These are phyloP conservation scores for Climacium dendroides DNA, from an alignment of 225 moss, liverwort and hornwort genomes.

Conservation along the genomic window DNA sequence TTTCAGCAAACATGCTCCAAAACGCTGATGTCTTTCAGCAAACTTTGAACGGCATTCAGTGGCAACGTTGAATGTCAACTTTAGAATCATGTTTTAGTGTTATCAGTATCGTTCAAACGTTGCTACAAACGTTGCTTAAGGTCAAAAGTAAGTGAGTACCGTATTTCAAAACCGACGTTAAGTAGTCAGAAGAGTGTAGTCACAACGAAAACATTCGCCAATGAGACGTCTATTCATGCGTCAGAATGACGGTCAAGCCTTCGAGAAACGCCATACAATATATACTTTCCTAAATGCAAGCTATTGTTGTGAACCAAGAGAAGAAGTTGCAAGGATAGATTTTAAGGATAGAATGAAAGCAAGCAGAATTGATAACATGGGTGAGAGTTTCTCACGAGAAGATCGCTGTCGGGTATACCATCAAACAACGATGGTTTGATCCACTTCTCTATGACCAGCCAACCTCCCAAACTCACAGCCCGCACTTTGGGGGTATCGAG, in stretches of 20 bases:
- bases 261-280: neutral
- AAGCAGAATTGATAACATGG: neutral
- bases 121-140: neutral
- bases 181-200: neutral
- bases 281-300: neutral
- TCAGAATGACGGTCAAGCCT: neutral
- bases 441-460: constrained; percentile 51
- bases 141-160: neutral
- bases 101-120: neutral
- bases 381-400: constrained; percentile 8
- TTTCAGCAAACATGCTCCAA: neutral
- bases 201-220: neutral
- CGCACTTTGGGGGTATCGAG: constrained; percentile 1
- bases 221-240: neutral
- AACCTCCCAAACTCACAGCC: constrained; percentile 29
- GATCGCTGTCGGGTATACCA: constrained; percentile 21
- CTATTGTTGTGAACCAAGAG: neutral
- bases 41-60: neutral
- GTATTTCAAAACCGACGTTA: neutral
- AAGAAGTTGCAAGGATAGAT: neutral
- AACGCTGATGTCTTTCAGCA: neutral
- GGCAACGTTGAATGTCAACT: neutral
- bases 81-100: neutral
- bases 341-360: neutral
- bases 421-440: constrained; percentile 39